These are phyloP conservation scores for Lactuca sativa DNA, from an alignment of 129 eudicot genomes.

Conservation along the genomic window DNA sequence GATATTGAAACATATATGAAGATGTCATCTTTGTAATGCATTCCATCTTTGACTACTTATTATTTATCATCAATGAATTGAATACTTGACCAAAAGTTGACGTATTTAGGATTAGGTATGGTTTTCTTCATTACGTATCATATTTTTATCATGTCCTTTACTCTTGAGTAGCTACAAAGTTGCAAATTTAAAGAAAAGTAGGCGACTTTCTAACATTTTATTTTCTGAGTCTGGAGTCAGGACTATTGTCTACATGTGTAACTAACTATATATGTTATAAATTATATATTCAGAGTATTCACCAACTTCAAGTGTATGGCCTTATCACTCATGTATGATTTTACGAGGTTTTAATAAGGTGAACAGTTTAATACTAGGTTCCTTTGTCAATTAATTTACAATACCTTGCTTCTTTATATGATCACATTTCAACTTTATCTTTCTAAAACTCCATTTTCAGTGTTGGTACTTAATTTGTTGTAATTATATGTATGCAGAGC, in stretches of 20 bases:
- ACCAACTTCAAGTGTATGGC: conserved; percentile 30
- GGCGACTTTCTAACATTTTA: too few species aligned
- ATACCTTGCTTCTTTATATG: conserved; percentile 15
- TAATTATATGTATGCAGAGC: conserved; percentile 27
- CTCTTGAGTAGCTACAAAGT: too few species aligned
- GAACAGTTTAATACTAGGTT: conserved; percentile 12
- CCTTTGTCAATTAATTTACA: not conserved
- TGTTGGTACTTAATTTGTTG: not conserved
- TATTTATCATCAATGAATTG: too few species aligned
- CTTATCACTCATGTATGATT: conserved; percentile 26
- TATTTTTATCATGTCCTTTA: conserved; percentile 15
- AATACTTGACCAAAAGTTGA: conserved; percentile 12
- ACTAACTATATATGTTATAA: not conserved
- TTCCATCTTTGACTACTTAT: too few species aligned
- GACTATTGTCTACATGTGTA: not conserved
- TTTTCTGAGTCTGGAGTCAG: too few species aligned
- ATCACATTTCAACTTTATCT: not conserved
- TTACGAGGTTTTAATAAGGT: conserved; percentile 40
- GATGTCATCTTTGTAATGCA: too few species aligned
- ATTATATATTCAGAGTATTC: conserved; percentile 27
- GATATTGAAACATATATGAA: too few species aligned
- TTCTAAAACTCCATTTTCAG: conserved; percentile 3
- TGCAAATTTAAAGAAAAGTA: too few species aligned
- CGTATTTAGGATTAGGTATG: not conserved
- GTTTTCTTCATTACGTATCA: not conserved